phyloP scores from a whole-genome alignment of 345 rosid genomes.

The Gossypium raimondii region DNA sequence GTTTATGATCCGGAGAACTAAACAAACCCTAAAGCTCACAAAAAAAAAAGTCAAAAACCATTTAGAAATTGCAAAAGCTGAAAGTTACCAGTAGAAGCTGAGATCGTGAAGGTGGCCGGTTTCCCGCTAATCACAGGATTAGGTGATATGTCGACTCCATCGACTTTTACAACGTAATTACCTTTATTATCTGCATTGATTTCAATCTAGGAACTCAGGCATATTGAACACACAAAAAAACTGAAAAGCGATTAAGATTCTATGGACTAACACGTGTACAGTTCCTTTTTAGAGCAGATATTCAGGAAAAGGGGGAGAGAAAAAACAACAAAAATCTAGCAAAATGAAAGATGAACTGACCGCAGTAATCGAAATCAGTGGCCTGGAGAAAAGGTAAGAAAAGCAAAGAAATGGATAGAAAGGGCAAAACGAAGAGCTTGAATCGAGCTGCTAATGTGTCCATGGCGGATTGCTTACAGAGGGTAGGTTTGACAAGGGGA shows the following conservation, averaged over 20 bases:
- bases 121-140: constrained; percentile 41
- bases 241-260: neutral
- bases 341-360: constrained; percentile 20
- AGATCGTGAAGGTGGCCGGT: constrained; percentile 44
- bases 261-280: neutral
- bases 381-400: constrained; percentile 21
- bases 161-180: constrained; percentile 39
- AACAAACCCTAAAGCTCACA: neutral
- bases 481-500: neutral
- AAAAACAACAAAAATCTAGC: neutral
- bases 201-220: neutral
- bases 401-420: constrained; percentile 12
- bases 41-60: neutral
- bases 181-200: constrained; percentile 36
- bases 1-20: neutral
- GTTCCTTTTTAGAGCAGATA: neutral
- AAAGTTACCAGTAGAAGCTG: constrained; percentile 42
- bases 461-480: neutral
- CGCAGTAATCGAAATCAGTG: constrained; percentile 26
- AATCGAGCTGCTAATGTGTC: neutral
- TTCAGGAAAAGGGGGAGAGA: neutral
- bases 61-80: neutral
- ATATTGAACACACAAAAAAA: neutral
- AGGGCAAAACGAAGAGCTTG: constrained; percentile 14
- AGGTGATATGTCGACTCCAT: constrained; percentile 44